Percentiles rank a stretch among this genome's conserved stretches.
These are phyloP conservation scores for Perilla frutescens DNA, from an alignment of 257 asterid genomes.

Conservation along the genomic window DNA sequence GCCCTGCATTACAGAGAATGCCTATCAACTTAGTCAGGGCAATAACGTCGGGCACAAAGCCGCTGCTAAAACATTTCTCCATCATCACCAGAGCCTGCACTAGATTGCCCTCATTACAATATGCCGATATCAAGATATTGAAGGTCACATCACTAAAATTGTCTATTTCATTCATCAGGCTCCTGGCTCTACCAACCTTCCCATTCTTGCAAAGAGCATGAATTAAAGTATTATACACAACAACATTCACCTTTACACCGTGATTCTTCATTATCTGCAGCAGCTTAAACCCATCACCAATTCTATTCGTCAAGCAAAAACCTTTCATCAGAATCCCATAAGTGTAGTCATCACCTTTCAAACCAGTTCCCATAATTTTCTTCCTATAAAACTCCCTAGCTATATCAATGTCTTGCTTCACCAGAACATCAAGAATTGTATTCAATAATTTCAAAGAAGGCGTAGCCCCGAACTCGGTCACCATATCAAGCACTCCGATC, in stretches of 20 bases:
- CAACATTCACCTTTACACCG: conserved; percentile 53
- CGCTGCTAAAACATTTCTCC: conserved; percentile 70
- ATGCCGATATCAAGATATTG: conserved; percentile 76
- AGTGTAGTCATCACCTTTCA: conserved; percentile 83
- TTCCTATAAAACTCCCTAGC: conserved; percentile 83
- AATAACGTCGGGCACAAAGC: conserved; percentile 71
- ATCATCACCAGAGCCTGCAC: conserved; percentile 83
- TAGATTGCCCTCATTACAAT: conserved; percentile 66
- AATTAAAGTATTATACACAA: conserved; percentile 79
- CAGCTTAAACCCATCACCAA: conserved; percentile 86
- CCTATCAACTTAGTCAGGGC: conserved; percentile 73
- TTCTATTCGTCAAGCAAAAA: conserved; percentile 84
- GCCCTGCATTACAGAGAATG: conserved; percentile 57
- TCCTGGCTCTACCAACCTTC: conserved; percentile 86
- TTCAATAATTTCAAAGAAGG: conserved; percentile 82
- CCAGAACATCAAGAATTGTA: conserved; percentile 87
- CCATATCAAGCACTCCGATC: conserved; percentile 63
- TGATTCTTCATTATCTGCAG: conserved; percentile 72
- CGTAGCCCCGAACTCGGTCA: conserved; percentile 52
- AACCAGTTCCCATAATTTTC: conserved; percentile 75
- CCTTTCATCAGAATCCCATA: conserved; percentile 94
- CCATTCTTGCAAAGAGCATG: conserved; percentile 84
- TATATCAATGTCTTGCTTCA: conserved; percentile 83
- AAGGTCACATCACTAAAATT: conserved; percentile 73
- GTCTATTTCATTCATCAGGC: conserved; percentile 72